A percentile compares a stretch with the other conserved stretches of the same genome.
phyloP scores from a whole-genome alignment of 768 basidiomycete species.

The Leccinum uliginosum region DNA sequence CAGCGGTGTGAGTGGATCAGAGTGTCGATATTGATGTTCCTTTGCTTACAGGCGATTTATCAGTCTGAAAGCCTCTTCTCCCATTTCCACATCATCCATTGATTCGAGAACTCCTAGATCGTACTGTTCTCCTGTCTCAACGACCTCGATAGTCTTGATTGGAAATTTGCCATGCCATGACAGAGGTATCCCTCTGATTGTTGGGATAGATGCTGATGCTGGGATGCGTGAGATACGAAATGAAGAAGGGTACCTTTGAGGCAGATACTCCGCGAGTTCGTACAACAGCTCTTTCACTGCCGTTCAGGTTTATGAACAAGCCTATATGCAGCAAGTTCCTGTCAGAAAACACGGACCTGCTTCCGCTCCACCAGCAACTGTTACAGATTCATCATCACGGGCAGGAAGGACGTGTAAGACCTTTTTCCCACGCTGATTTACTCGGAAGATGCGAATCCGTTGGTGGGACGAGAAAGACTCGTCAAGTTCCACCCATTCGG shows the following conservation, averaged over 20 bases:
- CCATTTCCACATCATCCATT: constrained; percentile 24
- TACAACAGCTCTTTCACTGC: constrained; percentile 64
- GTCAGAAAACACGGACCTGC: constrained; percentile 23
- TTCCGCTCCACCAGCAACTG: constrained; percentile 27
- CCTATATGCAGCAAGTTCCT: neutral
- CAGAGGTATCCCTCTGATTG: constrained; percentile 23
- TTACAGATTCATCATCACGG: constrained; percentile 39
- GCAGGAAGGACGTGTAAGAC: constrained; percentile 46
- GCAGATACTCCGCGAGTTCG: constrained; percentile 66
- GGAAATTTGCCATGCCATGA: constrained; percentile 43
- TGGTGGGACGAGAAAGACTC: constrained; percentile 53
- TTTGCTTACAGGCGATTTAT: constrained; percentile 57
- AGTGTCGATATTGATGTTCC: too few species aligned
- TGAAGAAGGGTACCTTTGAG: constrained; percentile 57
- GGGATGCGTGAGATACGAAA: constrained; percentile 48
- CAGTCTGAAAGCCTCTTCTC: constrained; percentile 57
- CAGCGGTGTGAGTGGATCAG: neutral
- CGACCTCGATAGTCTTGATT: constrained; percentile 51
- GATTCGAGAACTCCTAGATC: constrained; percentile 40
- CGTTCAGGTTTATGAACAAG: neutral
- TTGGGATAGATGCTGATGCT: constrained; percentile 9
- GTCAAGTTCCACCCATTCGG: constrained; percentile 76
- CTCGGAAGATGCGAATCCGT: constrained; percentile 52
- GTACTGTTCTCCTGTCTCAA: constrained; percentile 48
- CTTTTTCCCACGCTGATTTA: constrained; percentile 45